Percentiles rank a stretch among this genome's conserved stretches.
Conservation (phyloP, 1,284 basidiomycete genomes). For the Apiotrichum mycotoxinovorans region DNA sequence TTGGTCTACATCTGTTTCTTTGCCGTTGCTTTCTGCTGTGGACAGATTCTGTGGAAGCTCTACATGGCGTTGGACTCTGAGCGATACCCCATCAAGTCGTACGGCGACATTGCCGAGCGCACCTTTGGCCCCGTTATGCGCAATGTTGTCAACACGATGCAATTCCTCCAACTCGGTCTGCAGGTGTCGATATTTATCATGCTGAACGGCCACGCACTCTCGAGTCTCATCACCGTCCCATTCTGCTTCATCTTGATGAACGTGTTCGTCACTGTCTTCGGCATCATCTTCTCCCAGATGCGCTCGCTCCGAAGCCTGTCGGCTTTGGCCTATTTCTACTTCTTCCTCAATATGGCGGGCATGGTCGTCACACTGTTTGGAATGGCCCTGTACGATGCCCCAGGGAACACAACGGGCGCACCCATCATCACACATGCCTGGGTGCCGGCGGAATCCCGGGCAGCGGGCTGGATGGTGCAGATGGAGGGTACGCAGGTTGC, state of each 20-base stretch:
- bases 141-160: conserved; percentile 15
- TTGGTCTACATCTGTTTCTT: conserved; percentile 22
- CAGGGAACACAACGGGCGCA: not conserved
- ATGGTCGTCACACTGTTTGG: conserved; percentile 14
- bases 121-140: conserved; percentile 10
- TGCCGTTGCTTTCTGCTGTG: conserved; percentile 14
- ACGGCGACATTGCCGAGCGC: conserved; percentile 22
- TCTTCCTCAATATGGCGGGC: conserved; percentile 9
- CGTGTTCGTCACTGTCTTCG: conserved; percentile 9
- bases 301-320: conserved; percentile 17
- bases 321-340: conserved; percentile 11
- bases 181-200: conserved; percentile 15
- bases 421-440: not conserved
- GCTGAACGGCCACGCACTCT: conserved; percentile 8
- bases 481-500: conserved; percentile 34
- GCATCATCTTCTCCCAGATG: conserved; percentile 12
- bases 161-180: conserved; percentile 15
- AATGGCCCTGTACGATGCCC: conserved; percentile 33
- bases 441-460: not conserved
- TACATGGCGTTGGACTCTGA: conserved; percentile 22
- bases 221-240: conserved; percentile 9
- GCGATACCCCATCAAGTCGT: conserved; percentile 18
- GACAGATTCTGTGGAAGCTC: conserved; percentile 22
- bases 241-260: conserved; percentile 17
- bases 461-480: not conserved